Conservation (phyloP, 129 eudicot genomes). For the Mikania micrantha region DNA sequence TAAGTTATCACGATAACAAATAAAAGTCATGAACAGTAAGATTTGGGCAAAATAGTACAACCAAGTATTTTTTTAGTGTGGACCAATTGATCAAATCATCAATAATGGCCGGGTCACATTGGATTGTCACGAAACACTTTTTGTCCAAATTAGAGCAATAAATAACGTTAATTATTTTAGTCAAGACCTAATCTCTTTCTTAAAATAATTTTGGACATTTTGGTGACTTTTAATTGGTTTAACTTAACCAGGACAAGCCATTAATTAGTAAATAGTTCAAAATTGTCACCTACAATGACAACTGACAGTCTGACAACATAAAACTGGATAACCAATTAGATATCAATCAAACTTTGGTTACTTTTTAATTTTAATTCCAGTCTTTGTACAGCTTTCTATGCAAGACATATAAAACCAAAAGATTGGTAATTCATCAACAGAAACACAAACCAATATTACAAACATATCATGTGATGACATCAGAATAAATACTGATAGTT, state of each 20-base stretch:
- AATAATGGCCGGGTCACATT: not conserved
- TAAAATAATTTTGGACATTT: not conserved
- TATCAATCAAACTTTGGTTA: not conserved
- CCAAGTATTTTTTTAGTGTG: not conserved
- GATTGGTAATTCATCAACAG: not conserved
- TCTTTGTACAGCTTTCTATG: not conserved
- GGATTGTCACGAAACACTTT: not conserved
- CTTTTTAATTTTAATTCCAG: not conserved
- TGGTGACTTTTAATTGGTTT: not conserved
- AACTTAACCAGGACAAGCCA: not conserved
- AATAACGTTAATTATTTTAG: not conserved
- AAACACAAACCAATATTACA: not conserved
- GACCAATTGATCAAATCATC: not conserved
- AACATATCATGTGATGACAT: conserved; percentile 3
- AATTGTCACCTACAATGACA: not conserved
- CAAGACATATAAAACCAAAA: not conserved
- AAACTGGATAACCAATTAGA: not conserved
- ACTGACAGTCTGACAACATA: too few relatives aligned
- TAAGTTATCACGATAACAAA: too few relatives aligned
- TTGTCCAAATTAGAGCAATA: too few relatives aligned
- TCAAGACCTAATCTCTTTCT: not conserved
- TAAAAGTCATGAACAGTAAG: not conserved
- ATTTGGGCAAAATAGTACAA: not conserved
- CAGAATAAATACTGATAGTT: not conserved
- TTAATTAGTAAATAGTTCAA: not conserved